Evolutionary conservation across 257 asterid genomes (phyloP).

Genomic region (Salvia hispanica): DNA sequence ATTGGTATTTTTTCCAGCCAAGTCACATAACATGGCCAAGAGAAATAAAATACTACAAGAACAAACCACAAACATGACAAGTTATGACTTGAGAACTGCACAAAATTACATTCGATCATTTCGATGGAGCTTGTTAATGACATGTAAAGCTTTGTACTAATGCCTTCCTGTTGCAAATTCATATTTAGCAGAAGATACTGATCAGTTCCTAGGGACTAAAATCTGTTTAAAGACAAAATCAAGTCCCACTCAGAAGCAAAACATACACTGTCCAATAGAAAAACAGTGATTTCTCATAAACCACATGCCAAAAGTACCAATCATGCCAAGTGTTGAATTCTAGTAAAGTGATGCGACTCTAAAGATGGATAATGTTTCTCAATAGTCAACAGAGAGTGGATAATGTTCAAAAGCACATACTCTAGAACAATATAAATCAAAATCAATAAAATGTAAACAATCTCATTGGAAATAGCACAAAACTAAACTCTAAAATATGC

Average conservation of each 20-base stretch:
- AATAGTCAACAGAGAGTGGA: background rate
- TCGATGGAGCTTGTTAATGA: background rate
- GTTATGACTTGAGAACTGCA: background rate
- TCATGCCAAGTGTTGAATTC: background rate
- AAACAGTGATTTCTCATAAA: background rate
- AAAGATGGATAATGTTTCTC: background rate
- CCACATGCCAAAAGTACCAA: background rate
- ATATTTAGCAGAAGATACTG: background rate
- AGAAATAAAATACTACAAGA: background rate
- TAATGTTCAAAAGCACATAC: background rate
- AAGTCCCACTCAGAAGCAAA: background rate
- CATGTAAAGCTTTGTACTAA: background rate
- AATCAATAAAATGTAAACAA: background rate
- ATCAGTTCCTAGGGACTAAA: background rate
- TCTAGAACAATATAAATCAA: too few relatives aligned
- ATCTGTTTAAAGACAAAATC: background rate
- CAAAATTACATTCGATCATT: background rate
- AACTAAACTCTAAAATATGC: background rate
- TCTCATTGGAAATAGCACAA: background rate
- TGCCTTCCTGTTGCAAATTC: background rate
- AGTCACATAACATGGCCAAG: background rate
- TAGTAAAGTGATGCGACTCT: background rate
- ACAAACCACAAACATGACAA: background rate
- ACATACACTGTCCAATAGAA: background rate
- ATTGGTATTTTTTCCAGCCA: background rate